These are phyloP conservation scores for Casaregolazyma suthepensis DNA, from an alignment of 1,139 yeast genomes.

Conservation along the genomic window DNA sequence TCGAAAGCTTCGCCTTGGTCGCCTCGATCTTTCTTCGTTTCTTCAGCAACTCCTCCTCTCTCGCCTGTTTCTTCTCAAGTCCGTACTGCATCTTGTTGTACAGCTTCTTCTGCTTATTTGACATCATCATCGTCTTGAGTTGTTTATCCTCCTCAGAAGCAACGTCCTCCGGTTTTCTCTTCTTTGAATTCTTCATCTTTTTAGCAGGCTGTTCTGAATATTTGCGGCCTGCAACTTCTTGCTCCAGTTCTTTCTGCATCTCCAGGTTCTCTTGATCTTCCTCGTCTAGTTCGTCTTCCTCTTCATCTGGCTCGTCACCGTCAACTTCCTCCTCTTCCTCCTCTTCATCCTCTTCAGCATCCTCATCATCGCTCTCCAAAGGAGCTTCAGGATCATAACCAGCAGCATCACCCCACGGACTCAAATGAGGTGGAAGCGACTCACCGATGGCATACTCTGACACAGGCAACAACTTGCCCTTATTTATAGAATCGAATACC, in stretches of 20 bases:
- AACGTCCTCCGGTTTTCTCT: constrained; percentile 11
- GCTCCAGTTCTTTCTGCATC: constrained; percentile 79
- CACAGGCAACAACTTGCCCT: constrained; percentile 66
- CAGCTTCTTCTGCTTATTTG: constrained; percentile 89
- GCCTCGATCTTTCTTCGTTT: constrained; percentile 76
- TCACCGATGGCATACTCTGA: constrained; percentile 90
- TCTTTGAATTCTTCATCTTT: constrained; percentile 23
- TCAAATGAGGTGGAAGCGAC: constrained; percentile 88
- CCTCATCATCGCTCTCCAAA: constrained; percentile 33
- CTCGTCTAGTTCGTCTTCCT: constrained; percentile 35
- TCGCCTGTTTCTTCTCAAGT: constrained; percentile 73
- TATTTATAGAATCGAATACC: constrained; percentile 89
- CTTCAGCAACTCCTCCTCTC: constrained; percentile 66
- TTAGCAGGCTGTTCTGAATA: constrained; percentile 47
- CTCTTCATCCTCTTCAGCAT: constrained; percentile 41
- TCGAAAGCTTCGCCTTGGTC: constrained; percentile 48
- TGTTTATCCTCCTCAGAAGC: constrained; percentile 50
- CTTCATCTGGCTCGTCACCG: constrained; percentile 44
- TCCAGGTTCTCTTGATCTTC: constrained; percentile 36
- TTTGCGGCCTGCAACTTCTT: constrained; percentile 83
- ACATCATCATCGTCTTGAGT: constrained; percentile 92
- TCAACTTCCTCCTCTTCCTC: constrained; percentile 43
- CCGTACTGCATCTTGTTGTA: constrained; percentile 96
- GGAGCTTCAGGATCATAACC: constrained; percentile 76
- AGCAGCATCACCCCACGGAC: constrained; percentile 98